These are phyloP conservation scores for Trichopus zeylanicus DNA, from an alignment of 116 monocot species.

Conservation along the genomic window DNA sequence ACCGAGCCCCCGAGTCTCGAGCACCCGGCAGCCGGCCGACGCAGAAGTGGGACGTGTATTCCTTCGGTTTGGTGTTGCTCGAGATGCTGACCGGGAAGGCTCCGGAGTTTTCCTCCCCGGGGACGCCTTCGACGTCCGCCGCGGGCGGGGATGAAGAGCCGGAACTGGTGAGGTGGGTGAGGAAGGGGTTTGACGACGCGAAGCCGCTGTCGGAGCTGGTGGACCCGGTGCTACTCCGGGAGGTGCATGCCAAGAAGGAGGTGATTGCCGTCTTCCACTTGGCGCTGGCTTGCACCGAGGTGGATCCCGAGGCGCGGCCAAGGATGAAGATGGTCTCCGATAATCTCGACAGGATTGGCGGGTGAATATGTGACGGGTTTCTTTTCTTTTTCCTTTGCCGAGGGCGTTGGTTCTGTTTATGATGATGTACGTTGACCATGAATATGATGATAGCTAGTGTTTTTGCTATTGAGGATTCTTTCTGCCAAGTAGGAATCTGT, in stretches of 20 bases:
- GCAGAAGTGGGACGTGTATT: slow-evolving; percentile 86
- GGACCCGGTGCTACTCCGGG: slow-evolving; percentile 34
- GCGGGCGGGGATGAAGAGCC: slow-evolving; percentile 8
- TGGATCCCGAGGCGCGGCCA: slow-evolving; percentile 65
- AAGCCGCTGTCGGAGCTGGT: slow-evolving; percentile 52
- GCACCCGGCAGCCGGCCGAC: slow-evolving; percentile 19
- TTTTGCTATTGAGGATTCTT: no score
- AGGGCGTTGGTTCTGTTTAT: no score
- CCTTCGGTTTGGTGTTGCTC: slow-evolving; percentile 68
- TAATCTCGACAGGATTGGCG: slow-evolving; percentile 47
- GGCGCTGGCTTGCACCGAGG: slow-evolving; percentile 70
- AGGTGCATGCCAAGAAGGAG: slow-evolving; percentile 48
- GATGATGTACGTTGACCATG: no score
- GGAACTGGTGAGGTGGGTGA: slow-evolving; percentile 78
- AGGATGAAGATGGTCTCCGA: slow-evolving; percentile 72
- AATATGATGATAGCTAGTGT: no score
- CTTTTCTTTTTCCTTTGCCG: no score
- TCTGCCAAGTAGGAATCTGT: no score
- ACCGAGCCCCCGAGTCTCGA: slow-evolving; percentile 63
- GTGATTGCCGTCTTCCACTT: slow-evolving; percentile 47
- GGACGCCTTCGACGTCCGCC: slow-evolving; percentile 11
- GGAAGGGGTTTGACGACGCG: slow-evolving; percentile 51
- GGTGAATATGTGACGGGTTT: background rate
- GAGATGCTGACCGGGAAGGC: slow-evolving; percentile 70
- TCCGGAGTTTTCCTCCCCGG: slow-evolving; percentile 33